phyloP scores from a whole-genome alignment of 192 early-diverging fungal species.

The Thamnidium elegans region DNA sequence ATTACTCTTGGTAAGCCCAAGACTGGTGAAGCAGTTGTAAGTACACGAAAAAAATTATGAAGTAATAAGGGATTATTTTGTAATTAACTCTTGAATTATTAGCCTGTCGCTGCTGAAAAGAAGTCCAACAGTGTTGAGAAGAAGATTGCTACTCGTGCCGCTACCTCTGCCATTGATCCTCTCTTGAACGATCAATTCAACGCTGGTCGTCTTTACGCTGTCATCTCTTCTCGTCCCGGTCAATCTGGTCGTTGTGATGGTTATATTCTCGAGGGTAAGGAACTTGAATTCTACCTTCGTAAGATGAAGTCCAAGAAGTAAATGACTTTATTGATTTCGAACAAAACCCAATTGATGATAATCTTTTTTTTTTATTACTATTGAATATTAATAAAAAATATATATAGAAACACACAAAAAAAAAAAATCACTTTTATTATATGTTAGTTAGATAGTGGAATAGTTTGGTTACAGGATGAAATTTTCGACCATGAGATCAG shows the following conservation, averaged over 20 bases:
- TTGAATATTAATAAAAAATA: too few species aligned
- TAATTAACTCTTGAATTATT: constrained; percentile 27
- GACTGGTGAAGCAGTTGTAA: constrained; percentile 51
- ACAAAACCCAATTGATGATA: too few species aligned
- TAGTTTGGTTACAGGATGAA: constrained; percentile 12
- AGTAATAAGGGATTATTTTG: not conserved
- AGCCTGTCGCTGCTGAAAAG: constrained; percentile 69
- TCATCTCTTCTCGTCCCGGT: constrained; percentile 93
- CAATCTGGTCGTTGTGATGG: constrained; percentile 97
- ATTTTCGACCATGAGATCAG: not conserved
- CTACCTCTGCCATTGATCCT: constrained; percentile 78
- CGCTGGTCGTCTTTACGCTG: constrained; percentile 91
- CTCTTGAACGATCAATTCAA: constrained; percentile 92
- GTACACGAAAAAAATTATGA: constrained; percentile 24
- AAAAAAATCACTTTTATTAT: not conserved
- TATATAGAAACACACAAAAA: too few species aligned
- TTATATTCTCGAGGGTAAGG: constrained; percentile 99
- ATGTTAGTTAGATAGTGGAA: not conserved
- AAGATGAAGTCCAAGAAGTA: constrained; percentile 58
- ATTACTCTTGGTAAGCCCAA: constrained; percentile 81
- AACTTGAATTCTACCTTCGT: constrained; percentile 97
- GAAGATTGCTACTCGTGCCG: constrained; percentile 85
- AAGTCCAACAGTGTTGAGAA: constrained; percentile 88
- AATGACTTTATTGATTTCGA: too few species aligned
- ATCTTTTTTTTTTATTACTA: too few species aligned